A percentile compares a stretch with the other conserved stretches of the same genome.
Evolutionary conservation across 331 rosid genomes (phyloP).

Genomic region (Prunus yedoensis): DNA sequence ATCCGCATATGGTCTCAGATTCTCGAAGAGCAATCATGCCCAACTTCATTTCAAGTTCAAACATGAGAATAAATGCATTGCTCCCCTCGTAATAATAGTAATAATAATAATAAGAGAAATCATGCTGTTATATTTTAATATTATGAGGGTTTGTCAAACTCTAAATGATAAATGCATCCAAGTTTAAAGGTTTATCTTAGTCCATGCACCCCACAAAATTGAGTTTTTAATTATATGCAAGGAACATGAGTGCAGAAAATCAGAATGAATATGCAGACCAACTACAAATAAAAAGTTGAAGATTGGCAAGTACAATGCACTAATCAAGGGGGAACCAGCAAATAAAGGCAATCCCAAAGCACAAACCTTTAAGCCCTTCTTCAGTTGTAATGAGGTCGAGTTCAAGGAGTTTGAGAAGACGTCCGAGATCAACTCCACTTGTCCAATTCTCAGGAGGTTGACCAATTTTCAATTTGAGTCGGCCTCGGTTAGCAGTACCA

Average conservation of each 20-base stretch:
- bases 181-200: no score
- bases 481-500: constrained; percentile 97
- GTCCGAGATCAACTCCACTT: constrained; percentile 97
- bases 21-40: no score
- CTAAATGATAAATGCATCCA: no score
- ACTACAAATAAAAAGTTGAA: background rate
- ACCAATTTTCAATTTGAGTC: constrained; percentile 87
- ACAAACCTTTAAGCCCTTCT: constrained; percentile 86
- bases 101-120: no score
- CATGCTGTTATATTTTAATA: no score
- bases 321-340: background rate
- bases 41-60: no score
- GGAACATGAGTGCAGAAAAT: background rate
- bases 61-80: no score
- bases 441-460: constrained; percentile 99
- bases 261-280: constrained; percentile 6
- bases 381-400: constrained; percentile 88
- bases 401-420: constrained; percentile 92
- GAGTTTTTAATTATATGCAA: background rate
- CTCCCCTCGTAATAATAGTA: no score
- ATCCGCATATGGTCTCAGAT: no score
- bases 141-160: no score
- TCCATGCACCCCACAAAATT: no score
- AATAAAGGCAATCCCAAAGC: constrained; percentile 16
- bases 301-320: background rate